These are phyloP conservation scores for Solanum corneliomulleri DNA, from an alignment of 257 asterid genomes.

Conservation along the genomic window DNA sequence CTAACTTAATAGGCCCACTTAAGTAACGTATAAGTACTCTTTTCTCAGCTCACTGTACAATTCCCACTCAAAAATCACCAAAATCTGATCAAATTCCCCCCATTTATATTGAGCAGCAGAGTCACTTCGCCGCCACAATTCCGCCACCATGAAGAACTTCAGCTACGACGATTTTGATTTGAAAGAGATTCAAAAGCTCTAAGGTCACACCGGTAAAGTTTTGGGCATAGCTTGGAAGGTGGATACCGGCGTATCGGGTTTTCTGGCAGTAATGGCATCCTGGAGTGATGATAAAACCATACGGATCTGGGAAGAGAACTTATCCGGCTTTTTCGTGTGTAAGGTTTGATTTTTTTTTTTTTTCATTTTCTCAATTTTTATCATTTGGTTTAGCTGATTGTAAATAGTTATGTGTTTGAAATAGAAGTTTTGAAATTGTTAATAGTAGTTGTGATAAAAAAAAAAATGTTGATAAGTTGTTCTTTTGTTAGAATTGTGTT, in stretches of 20 bases:
- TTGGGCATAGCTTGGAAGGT: conserved; percentile 85
- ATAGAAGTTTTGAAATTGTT: not conserved
- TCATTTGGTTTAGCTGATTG: not conserved
- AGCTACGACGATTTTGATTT: conserved; percentile 39
- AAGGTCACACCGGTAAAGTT: conserved; percentile 86
- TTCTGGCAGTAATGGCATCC: conserved; percentile 75
- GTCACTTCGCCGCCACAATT: not conserved
- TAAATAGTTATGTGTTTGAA: not conserved
- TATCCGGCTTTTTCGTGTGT: conserved; percentile 55
- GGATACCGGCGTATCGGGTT: conserved; percentile 46
- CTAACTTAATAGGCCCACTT: not conserved
- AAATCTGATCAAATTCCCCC: not conserved
- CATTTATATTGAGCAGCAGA: not conserved
- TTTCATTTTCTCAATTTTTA: not conserved
- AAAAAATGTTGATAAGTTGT: not conserved
- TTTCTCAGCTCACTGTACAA: not conserved
- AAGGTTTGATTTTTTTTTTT: conserved; percentile 30
- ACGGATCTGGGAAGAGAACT: conserved; percentile 67
- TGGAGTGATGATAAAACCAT: conserved; percentile 86
- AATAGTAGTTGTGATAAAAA: not conserved
- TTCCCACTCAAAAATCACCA: not conserved
- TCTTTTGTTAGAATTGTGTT: too few relatives aligned
- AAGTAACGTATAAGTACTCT: not conserved
- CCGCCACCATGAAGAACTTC: conserved; percentile 25
- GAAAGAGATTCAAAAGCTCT: conserved; percentile 55